These are phyloP conservation scores for Candida sakaeoensis DNA, from an alignment of 805 yeast species.

Conservation along the genomic window DNA sequence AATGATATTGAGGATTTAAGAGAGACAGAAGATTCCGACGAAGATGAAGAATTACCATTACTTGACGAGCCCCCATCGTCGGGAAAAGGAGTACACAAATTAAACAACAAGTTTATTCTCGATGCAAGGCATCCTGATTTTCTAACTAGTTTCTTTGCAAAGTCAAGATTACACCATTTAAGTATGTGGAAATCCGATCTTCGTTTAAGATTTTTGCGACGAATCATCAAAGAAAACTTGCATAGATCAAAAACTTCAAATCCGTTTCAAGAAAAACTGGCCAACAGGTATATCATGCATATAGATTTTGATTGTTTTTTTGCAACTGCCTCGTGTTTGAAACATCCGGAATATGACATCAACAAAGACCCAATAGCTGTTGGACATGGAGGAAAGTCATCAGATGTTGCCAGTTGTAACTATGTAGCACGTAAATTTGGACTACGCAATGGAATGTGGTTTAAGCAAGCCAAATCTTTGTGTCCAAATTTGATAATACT, in stretches of 20 bases:
- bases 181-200: conserved; percentile 83
- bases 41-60: conserved; percentile 3
- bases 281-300: conserved; percentile 52
- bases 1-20: too few relatives aligned
- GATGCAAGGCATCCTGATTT: conserved; percentile 80
- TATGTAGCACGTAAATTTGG: conserved; percentile 81
- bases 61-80: conserved; percentile 5
- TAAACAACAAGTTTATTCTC: conserved; percentile 16
- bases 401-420: conserved; percentile 92
- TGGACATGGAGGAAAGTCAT: conserved; percentile 53
- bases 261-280: background rate
- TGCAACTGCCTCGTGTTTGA: conserved; percentile 75
- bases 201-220: conserved; percentile 53
- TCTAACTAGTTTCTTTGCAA: conserved; percentile 64
- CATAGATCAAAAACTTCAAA: conserved; percentile 3
- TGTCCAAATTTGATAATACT: conserved; percentile 68
- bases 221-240: conserved; percentile 31
- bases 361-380: conserved; percentile 54
- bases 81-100: conserved; percentile 9
- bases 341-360: conserved; percentile 51
- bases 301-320: conserved; percentile 94
- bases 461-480: conserved; percentile 53
- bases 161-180: conserved; percentile 83
- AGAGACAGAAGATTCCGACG: conserved; percentile 5
- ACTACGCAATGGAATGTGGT: conserved; percentile 89